Base-by-base conservation (phyloP, 1,284 basidiomycete species). In the Leccinum fuscescens region DNA sequence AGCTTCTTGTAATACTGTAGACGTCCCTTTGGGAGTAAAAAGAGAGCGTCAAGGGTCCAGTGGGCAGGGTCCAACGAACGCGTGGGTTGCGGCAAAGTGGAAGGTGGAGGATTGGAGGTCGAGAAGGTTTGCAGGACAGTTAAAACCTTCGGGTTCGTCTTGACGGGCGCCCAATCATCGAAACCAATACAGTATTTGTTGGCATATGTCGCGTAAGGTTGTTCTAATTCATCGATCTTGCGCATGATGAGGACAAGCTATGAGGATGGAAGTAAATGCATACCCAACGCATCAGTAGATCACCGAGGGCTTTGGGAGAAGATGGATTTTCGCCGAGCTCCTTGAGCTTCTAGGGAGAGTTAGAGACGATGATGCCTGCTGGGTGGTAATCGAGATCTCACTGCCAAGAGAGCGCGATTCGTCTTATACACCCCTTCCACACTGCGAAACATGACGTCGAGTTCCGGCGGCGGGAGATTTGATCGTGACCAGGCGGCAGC, bases 201-300 rank as follows among this genome's bases (percentile, higher is more conserved):
- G 65, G 86, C 86, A 74, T 96, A 99, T 54, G 82, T 84, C 56
- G 86, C 86, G 74, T 99, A 99, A 1, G 97, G 92, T 6, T 81
- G 81, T 63, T 94, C 91, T 48, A 98, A 79, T 71, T 97, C 94
- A 65, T 93, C 90, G 66, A 97, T 92, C 94, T 96, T 62, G n/a
- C 8, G 51, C 22, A 15, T 14, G 37, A 37, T 73, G 56, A 68
- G 65, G 59, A 60, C 48, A 59, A 24, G 29, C 55, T 17, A 42
- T 54, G 37, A 54, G 48, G 29, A 60, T 56, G 50, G 53, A 61
- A 54, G 48, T 46, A 33, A 15, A 27, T 53, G 69, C 76, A 68
- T 67, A 96, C 94, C 96, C 96, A 99, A 77, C 92, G 89, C 92
- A 98, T 98, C 61, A 99, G 82, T 53, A 99, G 78, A 75, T 98